Evolutionary conservation across 306 rosid species (phyloP).

Genomic region (Acacia melanoxylon): DNA sequence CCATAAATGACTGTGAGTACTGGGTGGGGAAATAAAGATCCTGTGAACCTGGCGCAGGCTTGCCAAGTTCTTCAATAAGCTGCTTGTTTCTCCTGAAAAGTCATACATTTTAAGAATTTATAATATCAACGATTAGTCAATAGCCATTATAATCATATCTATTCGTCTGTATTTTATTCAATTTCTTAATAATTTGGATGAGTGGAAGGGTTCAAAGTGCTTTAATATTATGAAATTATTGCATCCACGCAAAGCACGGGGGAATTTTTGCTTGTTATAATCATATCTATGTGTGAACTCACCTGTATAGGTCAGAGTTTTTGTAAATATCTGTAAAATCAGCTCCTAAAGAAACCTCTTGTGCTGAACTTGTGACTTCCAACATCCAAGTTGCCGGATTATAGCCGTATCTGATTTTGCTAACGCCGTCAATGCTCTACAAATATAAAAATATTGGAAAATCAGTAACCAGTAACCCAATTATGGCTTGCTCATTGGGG

Average conservation of each 20-base stretch:
- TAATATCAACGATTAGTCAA: slow-evolving; percentile 1
- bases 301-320: slow-evolving; percentile 64
- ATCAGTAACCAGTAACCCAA: slow-evolving; percentile 8
- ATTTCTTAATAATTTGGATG: too few species aligned
- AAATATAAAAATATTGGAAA: slow-evolving; percentile 5
- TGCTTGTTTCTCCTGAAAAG: slow-evolving; percentile 76
- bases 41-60: slow-evolving; percentile 54
- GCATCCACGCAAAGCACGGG: too few species aligned
- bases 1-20: slow-evolving; percentile 59
- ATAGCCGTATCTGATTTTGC: slow-evolving; percentile 74
- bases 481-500: neutral
- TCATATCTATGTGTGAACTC: neutral
- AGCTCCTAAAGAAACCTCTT: slow-evolving; percentile 55
- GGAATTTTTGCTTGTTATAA: too few species aligned
- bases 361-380: slow-evolving; percentile 64
- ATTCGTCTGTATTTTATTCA: too few species aligned
- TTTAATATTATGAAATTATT: too few species aligned
- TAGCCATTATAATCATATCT: slow-evolving; percentile 3
- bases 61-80: slow-evolving; percentile 61
- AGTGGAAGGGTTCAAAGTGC: too few species aligned
- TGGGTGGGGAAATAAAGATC: slow-evolving; percentile 61
- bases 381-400: slow-evolving; percentile 98
- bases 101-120: slow-evolving; percentile 18
- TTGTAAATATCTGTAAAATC: slow-evolving; percentile 60
- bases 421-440: slow-evolving; percentile 56